A percentile compares a stretch with the other conserved stretches of the same genome.
Evolutionary conservation across 2,329 filamentous ascomycete genomes (phyloP).

Genomic region (Eutypa lata): DNA sequence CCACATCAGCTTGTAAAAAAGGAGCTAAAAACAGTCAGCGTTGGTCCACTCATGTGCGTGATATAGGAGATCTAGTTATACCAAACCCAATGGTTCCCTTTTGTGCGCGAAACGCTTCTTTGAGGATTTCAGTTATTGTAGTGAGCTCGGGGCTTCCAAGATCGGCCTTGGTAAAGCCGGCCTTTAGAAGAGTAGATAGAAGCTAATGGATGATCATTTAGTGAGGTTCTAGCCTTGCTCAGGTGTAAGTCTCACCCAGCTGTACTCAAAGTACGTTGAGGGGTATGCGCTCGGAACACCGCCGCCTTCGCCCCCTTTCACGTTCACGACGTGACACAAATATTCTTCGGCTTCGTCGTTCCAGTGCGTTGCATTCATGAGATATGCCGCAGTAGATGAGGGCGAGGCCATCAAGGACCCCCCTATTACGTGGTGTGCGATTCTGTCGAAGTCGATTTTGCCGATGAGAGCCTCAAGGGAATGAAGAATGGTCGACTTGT

Average conservation of each 20-base stretch:
- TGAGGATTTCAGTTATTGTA: conserved; percentile 14
- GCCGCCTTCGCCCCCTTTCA: conserved; percentile 11
- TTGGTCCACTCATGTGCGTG: too few relatives aligned
- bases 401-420: conserved; percentile 36
- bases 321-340: conserved; percentile 14
- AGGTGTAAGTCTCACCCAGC: conserved; percentile 7
- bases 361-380: conserved; percentile 18
- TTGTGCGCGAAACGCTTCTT: conserved; percentile 11
- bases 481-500: conserved; percentile 29
- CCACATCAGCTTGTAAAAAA: conserved; percentile 18
- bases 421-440: conserved; percentile 28
- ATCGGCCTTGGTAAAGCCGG: background rate
- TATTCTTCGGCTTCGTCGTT: conserved; percentile 17
- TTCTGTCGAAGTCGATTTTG: conserved; percentile 32
- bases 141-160: background rate
- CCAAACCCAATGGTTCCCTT: conserved; percentile 20
- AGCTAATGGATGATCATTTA: background rate
- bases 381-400: conserved; percentile 34
- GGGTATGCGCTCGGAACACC: conserved; percentile 19
- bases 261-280: conserved; percentile 17
- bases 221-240: background rate
- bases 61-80: conserved; percentile 8
- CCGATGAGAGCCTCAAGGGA: conserved; percentile 37
- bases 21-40: background rate
- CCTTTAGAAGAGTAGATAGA: background rate